These are phyloP conservation scores for Sclerotinia minor DNA, from an alignment of 2,329 filamentous ascomycete genomes.

Conservation along the genomic window DNA sequence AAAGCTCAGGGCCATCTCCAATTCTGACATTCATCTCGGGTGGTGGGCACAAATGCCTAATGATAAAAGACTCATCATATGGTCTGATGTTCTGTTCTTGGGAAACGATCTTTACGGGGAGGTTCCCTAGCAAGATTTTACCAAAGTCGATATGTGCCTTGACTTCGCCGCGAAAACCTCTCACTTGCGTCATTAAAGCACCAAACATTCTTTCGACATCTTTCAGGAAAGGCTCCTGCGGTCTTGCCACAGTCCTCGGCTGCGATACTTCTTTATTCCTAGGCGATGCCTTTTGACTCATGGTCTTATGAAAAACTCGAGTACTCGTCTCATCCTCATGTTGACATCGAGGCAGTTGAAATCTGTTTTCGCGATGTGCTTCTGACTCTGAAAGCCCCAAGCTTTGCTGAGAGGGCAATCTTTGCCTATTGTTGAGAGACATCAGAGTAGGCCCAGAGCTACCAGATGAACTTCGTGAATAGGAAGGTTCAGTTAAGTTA, in stretches of 20 bases:
- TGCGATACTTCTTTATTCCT: slow-evolving; percentile 10
- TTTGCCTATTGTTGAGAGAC: not conserved
- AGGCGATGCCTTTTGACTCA: slow-evolving; percentile 34
- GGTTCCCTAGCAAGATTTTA: slow-evolving; percentile 33
- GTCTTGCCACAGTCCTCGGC: not conserved
- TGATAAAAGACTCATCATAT: not conserved
- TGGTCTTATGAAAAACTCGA: slow-evolving; percentile 34
- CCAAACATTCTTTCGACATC: slow-evolving; percentile 30
- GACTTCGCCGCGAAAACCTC: slow-evolving; percentile 36
- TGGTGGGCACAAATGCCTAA: slow-evolving; percentile 19
- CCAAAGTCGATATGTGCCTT: slow-evolving; percentile 38
- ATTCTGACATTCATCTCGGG: not conserved
- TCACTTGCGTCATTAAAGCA: slow-evolving; percentile 31
- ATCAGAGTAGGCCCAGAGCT: not conserved
- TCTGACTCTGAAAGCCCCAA: not conserved
- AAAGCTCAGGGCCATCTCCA: slow-evolving; percentile 19
- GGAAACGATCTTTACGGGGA: slow-evolving; percentile 28
- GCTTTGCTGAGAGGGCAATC: not conserved
- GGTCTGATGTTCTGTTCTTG: slow-evolving; percentile 12
- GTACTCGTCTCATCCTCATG: slow-evolving; percentile 27
- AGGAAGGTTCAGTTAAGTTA: not conserved
- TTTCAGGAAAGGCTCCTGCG: slow-evolving; percentile 30
- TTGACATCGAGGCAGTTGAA: slow-evolving; percentile 21
- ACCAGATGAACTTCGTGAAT: not conserved
- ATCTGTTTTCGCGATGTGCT: not conserved